Base-by-base conservation (phyloP, 495 filamentous ascomycete species). In the Penicillium atrosanguineum region DNA sequence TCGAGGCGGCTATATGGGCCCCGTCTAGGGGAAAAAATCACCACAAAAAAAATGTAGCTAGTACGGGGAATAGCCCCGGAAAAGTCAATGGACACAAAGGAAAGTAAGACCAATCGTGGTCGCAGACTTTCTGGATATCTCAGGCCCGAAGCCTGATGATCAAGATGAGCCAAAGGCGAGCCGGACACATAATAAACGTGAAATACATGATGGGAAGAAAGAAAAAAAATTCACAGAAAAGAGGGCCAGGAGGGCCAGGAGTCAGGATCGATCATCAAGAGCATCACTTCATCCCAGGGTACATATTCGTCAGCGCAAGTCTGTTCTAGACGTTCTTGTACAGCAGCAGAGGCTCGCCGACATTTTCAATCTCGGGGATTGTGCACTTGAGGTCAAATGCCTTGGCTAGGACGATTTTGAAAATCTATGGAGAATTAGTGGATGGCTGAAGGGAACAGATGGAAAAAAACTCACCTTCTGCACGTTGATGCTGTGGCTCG, bases 351-450 rank as follows among this genome's bases (percentile, higher is more conserved):
- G 94, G 94, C 71, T 98, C 94, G 64, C 94, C 94, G 44, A 95
- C 84, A 64, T 97, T 91, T 69, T 96, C 93, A 64, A 98, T 97
- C 70, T 98, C 94, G 9, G 94, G 94, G 65, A 98, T 97, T 4
- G 94, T 98, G 78, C 94, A 98, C 67, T 96, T 96, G 53, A 98
- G 81, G 68, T 98, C 94, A 66, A 98, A 98, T 0, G 94, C 95
- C 73, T 98, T 98, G 52, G 93, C 93, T 28, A 98, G 82, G 50
- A 98, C 94, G 62, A 98, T 98, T 70, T 98, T 98, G 82, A 98
- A 98, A 67, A 98, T 98, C 94, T 98, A 53, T 14, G 21, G 23
- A 34, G 39, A 37, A 40, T 42, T 25, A 29, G 57, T 74, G 34
- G 23, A 15, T 8, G 21, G 26, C 25, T 39, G 25, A 7, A 21